Evolutionary conservation across 768 basidiomycete genomes (phyloP), one percentile per base, ranked within the genome.

Genomic region (Dioszegia aurantiaca): DNA sequence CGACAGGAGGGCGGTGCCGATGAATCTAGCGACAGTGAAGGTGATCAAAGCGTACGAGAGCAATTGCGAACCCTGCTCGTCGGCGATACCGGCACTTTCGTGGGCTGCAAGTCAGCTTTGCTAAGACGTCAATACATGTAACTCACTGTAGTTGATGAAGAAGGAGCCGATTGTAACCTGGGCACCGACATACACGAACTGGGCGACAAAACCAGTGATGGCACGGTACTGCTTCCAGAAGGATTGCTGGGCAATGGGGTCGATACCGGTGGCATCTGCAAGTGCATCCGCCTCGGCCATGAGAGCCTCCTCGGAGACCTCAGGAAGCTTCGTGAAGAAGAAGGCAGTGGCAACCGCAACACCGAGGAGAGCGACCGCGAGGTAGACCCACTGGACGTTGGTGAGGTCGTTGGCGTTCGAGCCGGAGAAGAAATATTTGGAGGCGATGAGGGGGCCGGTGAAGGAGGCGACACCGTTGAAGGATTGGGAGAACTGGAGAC

Each of bases 381-480:
- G 68, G 64, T 76, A 75, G 53, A 77, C 78, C 60, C 83, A 30
- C 83, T 82, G 17, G 84, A 86, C 28, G 31, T 84, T 87, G 58
- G 82, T 84, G 27, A 88, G 80, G 42, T 80, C 80, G 24, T 77
- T 82, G 6, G 81, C 82, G 72, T 88, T 87, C 47, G 73, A 80
- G 4, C 83, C 87, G 1, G 77, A 79, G 80, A 88, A 87, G 79
- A 88, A 89, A 81, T 83, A 87, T 53, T 83, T 80, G 3, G 86
- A 83, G 23, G 86, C 87, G 65, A 88, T 88, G 63, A 88, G 81
- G 19, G 87, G 87, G 2, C 88, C 79, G 46, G 77, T 63, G 70
- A 88, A 87, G 3, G 84, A 83, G 0, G 87, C 87, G 41, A 89
- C 79, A 23, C 87, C 87, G 68, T 87, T 86, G 79, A 86, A 87